phyloP scores from a whole-genome alignment of 169 alveolate genomes.

The Pseudocohnilembus persalinus region DNA sequence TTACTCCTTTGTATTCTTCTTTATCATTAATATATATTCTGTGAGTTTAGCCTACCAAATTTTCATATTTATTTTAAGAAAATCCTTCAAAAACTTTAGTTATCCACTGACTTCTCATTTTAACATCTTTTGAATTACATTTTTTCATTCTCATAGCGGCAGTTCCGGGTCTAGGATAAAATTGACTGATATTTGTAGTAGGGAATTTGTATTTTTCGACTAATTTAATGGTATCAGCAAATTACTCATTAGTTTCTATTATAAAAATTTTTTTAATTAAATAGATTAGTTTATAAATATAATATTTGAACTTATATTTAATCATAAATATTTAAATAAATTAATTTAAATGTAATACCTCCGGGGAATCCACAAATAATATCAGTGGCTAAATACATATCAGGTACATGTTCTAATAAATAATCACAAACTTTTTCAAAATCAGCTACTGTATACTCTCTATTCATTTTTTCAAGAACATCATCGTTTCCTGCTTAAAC shows the following conservation, averaged over 20 bases:
- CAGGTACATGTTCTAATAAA: slow-evolving; percentile 85
- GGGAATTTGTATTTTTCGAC: slow-evolving; percentile 92
- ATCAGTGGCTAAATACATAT: slow-evolving; percentile 96
- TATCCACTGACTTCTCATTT: slow-evolving; percentile 86
- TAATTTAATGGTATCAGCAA: slow-evolving; percentile 86
- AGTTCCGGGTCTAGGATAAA: slow-evolving; percentile 97
- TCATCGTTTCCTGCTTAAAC: slow-evolving; percentile 96
- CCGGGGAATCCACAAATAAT: slow-evolving; percentile 99
- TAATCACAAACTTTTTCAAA: slow-evolving; percentile 90
- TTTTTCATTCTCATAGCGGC: slow-evolving; percentile 93
- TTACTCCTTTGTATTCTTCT: slow-evolving; percentile 84
- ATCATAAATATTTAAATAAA: too few relatives aligned
- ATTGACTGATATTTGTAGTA: slow-evolving; percentile 96
- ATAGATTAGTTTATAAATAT: too few relatives aligned
- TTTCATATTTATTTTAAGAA: slow-evolving; percentile 77
- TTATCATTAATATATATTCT: slow-evolving; percentile 88
- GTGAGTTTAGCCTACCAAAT: slow-evolving; percentile 70
- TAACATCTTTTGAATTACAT: slow-evolving; percentile 87
- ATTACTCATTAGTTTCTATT: slow-evolving; percentile 92
- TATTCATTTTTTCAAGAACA: slow-evolving; percentile 94
- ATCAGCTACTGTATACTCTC: slow-evolving; percentile 96
- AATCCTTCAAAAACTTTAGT: slow-evolving; percentile 91
- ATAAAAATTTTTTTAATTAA: too few relatives aligned
- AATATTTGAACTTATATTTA: neutral
- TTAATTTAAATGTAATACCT: too few relatives aligned